A percentile compares a stretch with the other conserved stretches of the same genome.
phyloP scores from a whole-genome alignment of 2,329 filamentous ascomycete species.

The Exophiala mesophila region DNA sequence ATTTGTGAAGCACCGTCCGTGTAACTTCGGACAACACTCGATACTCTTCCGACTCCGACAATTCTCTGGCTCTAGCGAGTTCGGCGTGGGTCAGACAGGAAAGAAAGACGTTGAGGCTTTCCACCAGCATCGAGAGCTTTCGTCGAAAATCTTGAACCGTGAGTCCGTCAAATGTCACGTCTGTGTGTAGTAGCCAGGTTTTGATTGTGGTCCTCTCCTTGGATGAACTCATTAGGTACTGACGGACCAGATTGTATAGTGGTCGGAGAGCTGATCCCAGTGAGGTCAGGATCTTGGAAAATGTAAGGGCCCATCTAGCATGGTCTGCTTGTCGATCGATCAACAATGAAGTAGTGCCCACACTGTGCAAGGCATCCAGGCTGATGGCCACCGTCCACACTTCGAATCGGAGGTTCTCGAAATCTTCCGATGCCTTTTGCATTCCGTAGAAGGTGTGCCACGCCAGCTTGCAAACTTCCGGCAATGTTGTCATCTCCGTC shows the following conservation, averaged over 20 bases:
- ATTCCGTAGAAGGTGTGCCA: conserved; percentile 24
- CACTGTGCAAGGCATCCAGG: conserved; percentile 21
- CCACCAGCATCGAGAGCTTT: conserved; percentile 22
- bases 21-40: conserved; percentile 19
- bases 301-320: conserved; percentile 20
- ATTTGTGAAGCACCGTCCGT: conserved; percentile 21
- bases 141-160: conserved; percentile 22
- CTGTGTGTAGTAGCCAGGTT: conserved; percentile 18
- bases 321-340: conserved; percentile 21
- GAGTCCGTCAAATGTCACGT: conserved; percentile 16
- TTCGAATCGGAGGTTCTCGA: conserved; percentile 23
- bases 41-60: conserved; percentile 18
- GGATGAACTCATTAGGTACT: conserved; percentile 15
- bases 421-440: conserved; percentile 23
- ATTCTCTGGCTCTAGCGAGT: conserved; percentile 17
- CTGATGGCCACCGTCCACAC: conserved; percentile 23
- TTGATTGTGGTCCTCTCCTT: conserved; percentile 16
- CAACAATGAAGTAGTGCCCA: conserved; percentile 19
- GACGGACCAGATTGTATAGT: conserved; percentile 17
- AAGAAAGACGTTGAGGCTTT: conserved; percentile 22
- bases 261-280: conserved; percentile 17
- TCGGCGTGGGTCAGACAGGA: conserved; percentile 22
- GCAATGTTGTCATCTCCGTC: conserved; percentile 12
- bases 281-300: conserved; percentile 20
- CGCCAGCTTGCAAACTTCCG: conserved; percentile 20